Conservation (phyloP, 2,329 filamentous ascomycete genomes). For the Aspergillus melleus region DNA sequence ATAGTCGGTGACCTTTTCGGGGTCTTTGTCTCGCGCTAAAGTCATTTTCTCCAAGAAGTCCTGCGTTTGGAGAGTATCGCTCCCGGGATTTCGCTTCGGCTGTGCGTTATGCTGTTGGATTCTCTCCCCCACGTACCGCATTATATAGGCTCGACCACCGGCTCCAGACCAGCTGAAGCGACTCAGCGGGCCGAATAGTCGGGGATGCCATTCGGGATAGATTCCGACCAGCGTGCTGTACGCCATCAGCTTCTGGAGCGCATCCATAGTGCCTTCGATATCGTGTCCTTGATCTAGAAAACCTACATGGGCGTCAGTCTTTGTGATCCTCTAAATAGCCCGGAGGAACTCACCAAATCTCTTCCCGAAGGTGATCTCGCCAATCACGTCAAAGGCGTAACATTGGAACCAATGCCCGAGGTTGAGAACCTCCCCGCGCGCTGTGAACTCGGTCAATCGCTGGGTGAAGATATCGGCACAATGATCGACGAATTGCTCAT, state of each 20-base stretch:
- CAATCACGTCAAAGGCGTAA: slow-evolving; percentile 48
- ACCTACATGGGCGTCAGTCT: slow-evolving; percentile 28
- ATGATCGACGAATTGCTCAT: slow-evolving; percentile 52
- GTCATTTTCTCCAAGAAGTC: slow-evolving; percentile 49
- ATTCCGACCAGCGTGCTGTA: slow-evolving; percentile 47
- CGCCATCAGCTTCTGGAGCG: slow-evolving; percentile 34
- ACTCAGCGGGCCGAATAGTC: slow-evolving; percentile 32
- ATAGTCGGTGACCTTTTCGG: slow-evolving; percentile 42
- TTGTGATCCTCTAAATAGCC: slow-evolving; percentile 18
- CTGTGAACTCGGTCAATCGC: slow-evolving; percentile 41
- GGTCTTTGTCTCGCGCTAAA: slow-evolving; percentile 42
- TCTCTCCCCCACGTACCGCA: slow-evolving; percentile 33
- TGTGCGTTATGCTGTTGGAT: slow-evolving; percentile 28
- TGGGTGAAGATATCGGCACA: slow-evolving; percentile 45
- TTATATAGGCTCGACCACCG: slow-evolving; percentile 33
- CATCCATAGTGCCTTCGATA: slow-evolving; percentile 43
- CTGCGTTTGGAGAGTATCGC: slow-evolving; percentile 19
- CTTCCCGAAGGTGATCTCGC: slow-evolving; percentile 48
- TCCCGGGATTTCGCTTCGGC: slow-evolving; percentile 2
- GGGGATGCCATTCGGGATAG: slow-evolving; percentile 42
- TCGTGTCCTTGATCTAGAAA: slow-evolving; percentile 52
- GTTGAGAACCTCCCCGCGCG: slow-evolving; percentile 34
- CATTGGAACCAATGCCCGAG: slow-evolving; percentile 40
- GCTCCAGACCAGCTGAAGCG: slow-evolving; percentile 32
- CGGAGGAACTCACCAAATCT: slow-evolving; percentile 23